A percentile compares a stretch with the other conserved stretches of the same genome.
Conservation (phyloP, 371 early-diverging fungal species). For the Mucor mucedo region DNA sequence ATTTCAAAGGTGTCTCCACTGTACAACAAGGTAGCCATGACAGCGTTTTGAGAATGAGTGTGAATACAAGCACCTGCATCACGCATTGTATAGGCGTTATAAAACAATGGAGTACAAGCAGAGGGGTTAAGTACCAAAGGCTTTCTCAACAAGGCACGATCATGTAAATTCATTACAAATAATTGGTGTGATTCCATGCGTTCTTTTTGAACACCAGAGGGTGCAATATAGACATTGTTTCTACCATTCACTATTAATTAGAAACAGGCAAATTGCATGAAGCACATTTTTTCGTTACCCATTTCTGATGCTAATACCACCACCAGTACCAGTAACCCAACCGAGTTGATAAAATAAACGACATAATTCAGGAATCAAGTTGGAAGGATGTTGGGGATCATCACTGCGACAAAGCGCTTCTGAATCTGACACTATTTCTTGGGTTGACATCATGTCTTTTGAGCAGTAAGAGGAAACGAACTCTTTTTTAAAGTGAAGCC, state of each 20-base stretch:
- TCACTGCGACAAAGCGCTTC: constrained; percentile 61
- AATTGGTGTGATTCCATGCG: constrained; percentile 85
- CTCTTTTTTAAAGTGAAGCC: too few species aligned
- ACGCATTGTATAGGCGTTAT: constrained; percentile 89
- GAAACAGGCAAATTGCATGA: not conserved
- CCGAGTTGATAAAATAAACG: constrained; percentile 87
- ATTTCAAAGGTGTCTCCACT: constrained; percentile 77
- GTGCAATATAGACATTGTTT: constrained; percentile 87
- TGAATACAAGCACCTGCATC: constrained; percentile 95
- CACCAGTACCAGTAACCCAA: constrained; percentile 97
- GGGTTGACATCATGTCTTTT: not conserved
- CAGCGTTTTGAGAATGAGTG: constrained; percentile 95
- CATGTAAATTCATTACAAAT: constrained; percentile 77
- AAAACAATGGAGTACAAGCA: constrained; percentile 96
- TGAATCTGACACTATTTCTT: constrained; percentile 1
- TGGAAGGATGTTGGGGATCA: constrained; percentile 79
- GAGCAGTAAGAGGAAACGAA: too few species aligned
- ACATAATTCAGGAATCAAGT: constrained; percentile 95
- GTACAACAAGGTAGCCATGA: constrained; percentile 88
- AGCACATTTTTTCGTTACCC: constrained; percentile 51
- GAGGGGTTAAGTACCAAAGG: constrained; percentile 78
- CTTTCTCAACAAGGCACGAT: constrained; percentile 67
- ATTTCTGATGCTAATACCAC: constrained; percentile 89
- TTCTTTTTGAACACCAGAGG: constrained; percentile 96
- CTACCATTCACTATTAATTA: constrained; percentile 29